These are phyloP conservation scores for Kuraishia cidri DNA, from an alignment of 805 yeast species.

Conservation along the genomic window DNA sequence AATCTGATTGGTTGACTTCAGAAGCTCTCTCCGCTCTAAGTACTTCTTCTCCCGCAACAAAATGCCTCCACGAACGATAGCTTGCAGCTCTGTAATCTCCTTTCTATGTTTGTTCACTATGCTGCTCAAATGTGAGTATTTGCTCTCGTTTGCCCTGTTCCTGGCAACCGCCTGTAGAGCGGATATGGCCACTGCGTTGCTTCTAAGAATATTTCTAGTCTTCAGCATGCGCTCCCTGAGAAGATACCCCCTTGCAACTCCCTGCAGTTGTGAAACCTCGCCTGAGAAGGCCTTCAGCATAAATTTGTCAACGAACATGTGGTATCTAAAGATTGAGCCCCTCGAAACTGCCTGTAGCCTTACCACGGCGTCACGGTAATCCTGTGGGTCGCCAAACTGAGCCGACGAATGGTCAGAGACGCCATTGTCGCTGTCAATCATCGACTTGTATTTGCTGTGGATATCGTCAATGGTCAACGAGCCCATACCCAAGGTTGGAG, in stretches of 20 bases:
- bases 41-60: too few species aligned
- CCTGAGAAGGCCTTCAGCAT: slow-evolving; percentile 49
- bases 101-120: too few species aligned
- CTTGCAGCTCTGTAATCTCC: slow-evolving; percentile 27
- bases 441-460: slow-evolving; percentile 16
- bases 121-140: slow-evolving; percentile 8
- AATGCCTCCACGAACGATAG: slow-evolving; percentile 34
- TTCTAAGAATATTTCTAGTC: slow-evolving; percentile 6
- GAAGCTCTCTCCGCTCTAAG: too few species aligned
- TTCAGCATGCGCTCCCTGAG: slow-evolving; percentile 15
- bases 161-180: slow-evolving; percentile 30
- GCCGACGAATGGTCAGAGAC: neutral
- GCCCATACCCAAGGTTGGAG: neutral
- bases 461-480: slow-evolving; percentile 15
- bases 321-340: slow-evolving; percentile 61
- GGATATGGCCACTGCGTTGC: slow-evolving; percentile 20
- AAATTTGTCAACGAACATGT: slow-evolving; percentile 52
- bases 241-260: slow-evolving; percentile 42
- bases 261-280: slow-evolving; percentile 38
- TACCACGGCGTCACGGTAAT: slow-evolving; percentile 7
- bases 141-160: slow-evolving; percentile 13
- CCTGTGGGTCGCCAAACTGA: slow-evolving; percentile 10
- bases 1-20: neutral
- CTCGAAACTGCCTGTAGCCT: slow-evolving; percentile 61
- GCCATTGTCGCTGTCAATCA: slow-evolving; percentile 7